Conservation (phyloP, 345 rosid genomes). For the Eucalyptus melliodora region DNA sequence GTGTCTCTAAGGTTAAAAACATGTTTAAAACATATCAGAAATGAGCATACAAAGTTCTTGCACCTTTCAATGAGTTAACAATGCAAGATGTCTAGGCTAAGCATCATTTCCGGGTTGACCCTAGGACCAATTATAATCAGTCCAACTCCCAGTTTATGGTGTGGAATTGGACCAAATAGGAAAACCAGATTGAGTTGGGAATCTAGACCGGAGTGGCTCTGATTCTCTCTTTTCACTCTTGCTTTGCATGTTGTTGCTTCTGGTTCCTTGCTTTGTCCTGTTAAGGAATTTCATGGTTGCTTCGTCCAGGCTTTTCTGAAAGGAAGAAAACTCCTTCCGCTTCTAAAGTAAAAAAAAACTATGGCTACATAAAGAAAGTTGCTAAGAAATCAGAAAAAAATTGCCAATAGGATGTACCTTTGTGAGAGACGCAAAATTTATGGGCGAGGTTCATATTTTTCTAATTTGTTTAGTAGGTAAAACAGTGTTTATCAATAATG, state of each 20-base stretch:
- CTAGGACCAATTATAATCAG: no score
- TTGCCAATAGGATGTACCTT: not conserved
- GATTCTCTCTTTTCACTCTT: not conserved
- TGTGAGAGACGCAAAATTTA: not conserved
- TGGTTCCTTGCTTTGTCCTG: not conserved
- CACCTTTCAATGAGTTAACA: not conserved
- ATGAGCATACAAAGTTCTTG: not conserved
- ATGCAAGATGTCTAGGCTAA: no score
- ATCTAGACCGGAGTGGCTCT: fast-evolving
- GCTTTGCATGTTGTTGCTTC: fast-evolving
- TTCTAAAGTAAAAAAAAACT: no score
- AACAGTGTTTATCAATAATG: not conserved
- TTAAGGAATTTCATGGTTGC: no score
- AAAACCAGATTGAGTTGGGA: not conserved
- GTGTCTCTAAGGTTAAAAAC: not conserved
- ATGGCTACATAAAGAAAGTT: not conserved
- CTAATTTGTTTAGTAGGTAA: not conserved
- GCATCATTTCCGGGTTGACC: no score
- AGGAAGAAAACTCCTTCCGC: no score
- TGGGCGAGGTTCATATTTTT: not conserved
- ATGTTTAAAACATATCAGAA: not conserved
- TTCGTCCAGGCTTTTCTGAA: no score
- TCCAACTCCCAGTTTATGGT: no score
- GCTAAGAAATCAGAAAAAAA: not conserved
- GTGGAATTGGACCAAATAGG: not conserved